Conservation (phyloP, 805 yeast genomes). For the Candida pseudoglaebosa region DNA sequence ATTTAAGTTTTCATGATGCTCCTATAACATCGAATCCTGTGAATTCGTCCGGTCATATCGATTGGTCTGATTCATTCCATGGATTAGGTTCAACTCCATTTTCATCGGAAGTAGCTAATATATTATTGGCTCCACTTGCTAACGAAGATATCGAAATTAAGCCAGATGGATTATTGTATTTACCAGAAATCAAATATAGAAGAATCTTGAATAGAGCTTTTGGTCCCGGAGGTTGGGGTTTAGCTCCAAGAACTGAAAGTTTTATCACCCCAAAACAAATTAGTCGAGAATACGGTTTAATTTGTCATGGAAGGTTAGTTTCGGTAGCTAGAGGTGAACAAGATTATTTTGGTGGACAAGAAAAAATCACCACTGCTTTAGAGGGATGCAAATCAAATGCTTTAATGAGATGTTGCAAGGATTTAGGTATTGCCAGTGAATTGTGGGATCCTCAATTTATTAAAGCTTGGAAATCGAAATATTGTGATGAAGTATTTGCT, state of each 20-base stretch:
- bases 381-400: conserved; percentile 98
- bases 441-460: conserved; percentile 96
- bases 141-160: conserved; percentile 84
- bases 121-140: conserved; percentile 60
- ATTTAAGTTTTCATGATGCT: conserved; percentile 3
- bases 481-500: conserved; percentile 79
- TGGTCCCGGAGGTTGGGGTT: conserved; percentile 99
- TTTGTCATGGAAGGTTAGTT: conserved; percentile 84
- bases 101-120: conserved; percentile 51
- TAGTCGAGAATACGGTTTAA: conserved; percentile 85
- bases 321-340: conserved; percentile 95
- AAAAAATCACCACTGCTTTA: conserved; percentile 88
- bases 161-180: conserved; percentile 87
- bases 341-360: conserved; percentile 76
- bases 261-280: conserved; percentile 68
- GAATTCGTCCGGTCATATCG: conserved; percentile 23
- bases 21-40: neutral
- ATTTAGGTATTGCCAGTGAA: conserved; percentile 93
- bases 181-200: conserved; percentile 95
- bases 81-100: conserved; percentile 86
- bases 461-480: conserved; percentile 41
- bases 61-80: conserved; percentile 86
- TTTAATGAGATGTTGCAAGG: conserved; percentile 96
- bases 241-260: conserved; percentile 89
- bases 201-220: conserved; percentile 84